A percentile compares a stretch with the other conserved stretches of the same genome.
These are phyloP conservation scores for Penicillium parvum DNA, from an alignment of 495 filamentous ascomycete species.

Conservation along the genomic window DNA sequence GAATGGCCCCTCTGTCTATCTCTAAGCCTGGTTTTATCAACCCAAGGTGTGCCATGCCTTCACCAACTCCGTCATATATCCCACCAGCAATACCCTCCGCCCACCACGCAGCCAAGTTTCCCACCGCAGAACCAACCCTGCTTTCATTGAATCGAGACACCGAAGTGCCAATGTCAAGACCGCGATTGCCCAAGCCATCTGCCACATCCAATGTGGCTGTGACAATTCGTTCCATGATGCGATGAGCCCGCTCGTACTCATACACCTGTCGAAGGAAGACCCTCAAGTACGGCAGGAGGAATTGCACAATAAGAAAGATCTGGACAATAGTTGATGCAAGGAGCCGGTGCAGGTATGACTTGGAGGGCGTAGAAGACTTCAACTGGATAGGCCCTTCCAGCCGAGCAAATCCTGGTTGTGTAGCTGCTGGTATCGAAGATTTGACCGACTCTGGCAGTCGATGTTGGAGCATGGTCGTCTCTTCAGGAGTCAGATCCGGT, in stretches of 20 bases:
- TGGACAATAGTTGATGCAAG: slow-evolving; percentile 53
- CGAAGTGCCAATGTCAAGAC: slow-evolving; percentile 45
- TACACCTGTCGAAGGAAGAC: slow-evolving; percentile 49
- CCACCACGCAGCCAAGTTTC: slow-evolving; percentile 51
- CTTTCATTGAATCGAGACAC: slow-evolving; percentile 54
- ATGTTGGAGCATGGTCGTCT: slow-evolving; percentile 26
- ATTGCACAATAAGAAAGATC: slow-evolving; percentile 52
- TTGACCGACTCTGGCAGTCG: slow-evolving; percentile 30
- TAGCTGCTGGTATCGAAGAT: slow-evolving; percentile 6
- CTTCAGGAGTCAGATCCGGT: slow-evolving; percentile 44
- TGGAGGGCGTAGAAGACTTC: slow-evolving; percentile 4
- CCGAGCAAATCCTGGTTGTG: slow-evolving; percentile 28
- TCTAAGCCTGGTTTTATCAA: slow-evolving; percentile 27
- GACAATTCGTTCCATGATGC: slow-evolving; percentile 52
- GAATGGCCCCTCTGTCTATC: slow-evolving; percentile 13
- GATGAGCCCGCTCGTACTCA: slow-evolving; percentile 60
- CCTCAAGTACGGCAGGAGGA: slow-evolving; percentile 56
- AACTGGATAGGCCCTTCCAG: slow-evolving; percentile 8
- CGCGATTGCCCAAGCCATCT: slow-evolving; percentile 48
- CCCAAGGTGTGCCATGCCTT: slow-evolving; percentile 52
- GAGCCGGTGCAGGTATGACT: slow-evolving; percentile 54
- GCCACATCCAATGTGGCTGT: slow-evolving; percentile 45
- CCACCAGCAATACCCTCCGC: slow-evolving; percentile 57
- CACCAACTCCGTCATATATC: slow-evolving; percentile 59
- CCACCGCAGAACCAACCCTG: slow-evolving; percentile 48